A percentile compares a stretch with the other conserved stretches of the same genome.
Evolutionary conservation across 1,284 basidiomycete genomes (phyloP).

Genomic region (Coniophora puteana): DNA sequence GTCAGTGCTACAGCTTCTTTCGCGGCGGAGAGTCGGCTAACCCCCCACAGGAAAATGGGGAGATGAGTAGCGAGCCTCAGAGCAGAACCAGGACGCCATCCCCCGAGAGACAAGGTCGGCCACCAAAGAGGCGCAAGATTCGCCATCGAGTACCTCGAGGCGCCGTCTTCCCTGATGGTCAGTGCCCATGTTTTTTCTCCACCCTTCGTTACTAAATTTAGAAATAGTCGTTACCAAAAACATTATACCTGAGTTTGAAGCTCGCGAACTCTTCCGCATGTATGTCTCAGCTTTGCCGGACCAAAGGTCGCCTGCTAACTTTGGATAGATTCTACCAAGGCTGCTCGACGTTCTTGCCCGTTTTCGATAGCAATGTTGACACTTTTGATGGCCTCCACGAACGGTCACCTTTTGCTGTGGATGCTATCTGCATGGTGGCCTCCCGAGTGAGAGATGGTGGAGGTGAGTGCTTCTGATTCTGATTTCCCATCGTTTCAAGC

Average conservation of each 20-base stretch:
- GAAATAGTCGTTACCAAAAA: slow-evolving; percentile 72
- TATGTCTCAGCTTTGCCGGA: slow-evolving; percentile 33
- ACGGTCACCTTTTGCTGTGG: slow-evolving; percentile 81
- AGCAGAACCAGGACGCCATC: slow-evolving; percentile 71
- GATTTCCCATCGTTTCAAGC: slow-evolving; percentile 3
- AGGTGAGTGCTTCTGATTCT: slow-evolving; percentile 39
- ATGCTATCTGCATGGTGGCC: slow-evolving; percentile 88
- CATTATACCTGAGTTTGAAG: slow-evolving; percentile 76
- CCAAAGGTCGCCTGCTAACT: slow-evolving; percentile 8
- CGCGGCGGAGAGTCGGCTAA: slow-evolving; percentile 1
- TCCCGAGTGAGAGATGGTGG: slow-evolving; percentile 86
- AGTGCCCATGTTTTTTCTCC: slow-evolving; percentile 11
- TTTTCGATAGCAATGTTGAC: slow-evolving; percentile 76
- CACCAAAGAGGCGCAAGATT: slow-evolving; percentile 68
- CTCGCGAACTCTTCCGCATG: slow-evolving; percentile 81
- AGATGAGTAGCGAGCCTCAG: slow-evolving; percentile 61
- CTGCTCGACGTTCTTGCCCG: slow-evolving; percentile 85
- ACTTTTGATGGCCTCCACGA: slow-evolving; percentile 79
- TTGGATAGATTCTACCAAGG: slow-evolving; percentile 73
- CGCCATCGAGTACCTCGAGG: slow-evolving; percentile 50
- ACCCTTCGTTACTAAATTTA: slow-evolving; percentile 6
- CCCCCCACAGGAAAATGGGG: slow-evolving; percentile 65
- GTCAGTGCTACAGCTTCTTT: slow-evolving; percentile 31
- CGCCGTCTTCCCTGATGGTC: slow-evolving; percentile 68
- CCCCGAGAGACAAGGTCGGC: slow-evolving; percentile 59